phyloP scores from a whole-genome alignment of 2,329 filamentous ascomycete species.

The Aphanocladium album region DNA sequence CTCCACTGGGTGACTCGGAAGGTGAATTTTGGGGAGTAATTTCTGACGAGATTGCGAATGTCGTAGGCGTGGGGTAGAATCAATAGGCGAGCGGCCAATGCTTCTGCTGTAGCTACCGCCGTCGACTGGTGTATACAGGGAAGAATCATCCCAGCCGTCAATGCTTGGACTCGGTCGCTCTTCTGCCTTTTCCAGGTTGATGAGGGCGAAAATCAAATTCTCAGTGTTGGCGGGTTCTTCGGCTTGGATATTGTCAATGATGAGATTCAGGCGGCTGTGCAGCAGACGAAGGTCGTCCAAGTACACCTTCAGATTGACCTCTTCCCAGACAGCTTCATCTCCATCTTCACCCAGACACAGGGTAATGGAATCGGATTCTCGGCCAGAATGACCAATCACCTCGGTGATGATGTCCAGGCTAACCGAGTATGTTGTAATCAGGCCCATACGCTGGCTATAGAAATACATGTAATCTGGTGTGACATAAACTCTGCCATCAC shows the following conservation, averaged over 20 bases:
- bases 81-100: conserved; percentile 25
- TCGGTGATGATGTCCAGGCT: conserved; percentile 74
- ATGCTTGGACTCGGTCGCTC: conserved; percentile 62
- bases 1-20: conserved; percentile 73
- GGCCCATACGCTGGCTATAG: conserved; percentile 89
- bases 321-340: conserved; percentile 59
- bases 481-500: conserved; percentile 75
- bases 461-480: conserved; percentile 89
- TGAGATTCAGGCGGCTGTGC: conserved; percentile 75
- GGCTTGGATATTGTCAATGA: conserved; percentile 74
- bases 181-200: conserved; percentile 66
- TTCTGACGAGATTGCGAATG: conserved; percentile 30
- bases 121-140: conserved; percentile 56
- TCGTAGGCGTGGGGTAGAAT: conserved; percentile 32
- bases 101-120: conserved; percentile 41
- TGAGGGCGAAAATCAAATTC: conserved; percentile 64
- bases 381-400: conserved; percentile 82
- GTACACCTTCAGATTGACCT: conserved; percentile 88
- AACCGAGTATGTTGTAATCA: conserved; percentile 78
- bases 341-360: conserved; percentile 65
- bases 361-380: conserved; percentile 89
- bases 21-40: conserved; percentile 64
- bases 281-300: conserved; percentile 80
- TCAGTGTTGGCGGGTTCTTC: conserved; percentile 65
- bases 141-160: conserved; percentile 88